Percentiles rank a stretch among this genome's conserved stretches.
Conservation (phyloP, 768 basidiomycete species). For the Agaricus blazei region DNA sequence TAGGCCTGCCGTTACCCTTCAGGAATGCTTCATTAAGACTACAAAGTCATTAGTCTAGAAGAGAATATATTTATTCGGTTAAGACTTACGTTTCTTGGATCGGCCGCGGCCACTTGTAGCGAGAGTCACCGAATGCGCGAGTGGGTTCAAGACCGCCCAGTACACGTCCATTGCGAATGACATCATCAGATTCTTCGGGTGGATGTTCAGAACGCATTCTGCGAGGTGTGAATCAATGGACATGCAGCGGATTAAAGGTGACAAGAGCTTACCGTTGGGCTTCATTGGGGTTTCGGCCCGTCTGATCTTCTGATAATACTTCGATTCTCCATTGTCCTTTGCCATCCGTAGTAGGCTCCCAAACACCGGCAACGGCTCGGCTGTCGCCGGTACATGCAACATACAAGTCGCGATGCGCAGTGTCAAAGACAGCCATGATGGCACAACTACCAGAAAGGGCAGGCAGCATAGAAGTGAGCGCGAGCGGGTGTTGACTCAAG, state of each 20-base stretch:
- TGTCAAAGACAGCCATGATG: constrained; percentile 83
- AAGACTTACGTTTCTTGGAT: constrained; percentile 63
- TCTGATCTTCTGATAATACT: constrained; percentile 95
- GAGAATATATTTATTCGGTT: background rate
- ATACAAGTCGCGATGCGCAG: constrained; percentile 75
- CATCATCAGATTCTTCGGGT: constrained; percentile 60
- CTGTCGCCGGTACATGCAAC: constrained; percentile 93
- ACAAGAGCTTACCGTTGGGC: constrained; percentile 56
- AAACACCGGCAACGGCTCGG: constrained; percentile 92
- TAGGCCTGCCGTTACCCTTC: constrained; percentile 50
- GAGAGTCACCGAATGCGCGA: constrained; percentile 83
- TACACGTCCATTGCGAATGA: constrained; percentile 77
- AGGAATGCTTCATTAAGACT: constrained; percentile 62
- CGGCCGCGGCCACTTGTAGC: constrained; percentile 81
- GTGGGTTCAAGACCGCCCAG: constrained; percentile 86
- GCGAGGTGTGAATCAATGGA: constrained; percentile 1
- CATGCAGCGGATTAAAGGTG: background rate
- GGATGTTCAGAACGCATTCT: constrained; percentile 86
- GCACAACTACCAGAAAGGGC: constrained; percentile 91
- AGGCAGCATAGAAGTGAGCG: constrained; percentile 68
- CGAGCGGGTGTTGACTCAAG: constrained; percentile 66
- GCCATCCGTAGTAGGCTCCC: constrained; percentile 63
- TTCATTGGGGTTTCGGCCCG: constrained; percentile 86
- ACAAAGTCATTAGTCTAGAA: constrained; percentile 4
- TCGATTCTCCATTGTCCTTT: constrained; percentile 85